Conservation (phyloP, 176 grass and related monocot genomes). For the Calamus simplicifolius region DNA sequence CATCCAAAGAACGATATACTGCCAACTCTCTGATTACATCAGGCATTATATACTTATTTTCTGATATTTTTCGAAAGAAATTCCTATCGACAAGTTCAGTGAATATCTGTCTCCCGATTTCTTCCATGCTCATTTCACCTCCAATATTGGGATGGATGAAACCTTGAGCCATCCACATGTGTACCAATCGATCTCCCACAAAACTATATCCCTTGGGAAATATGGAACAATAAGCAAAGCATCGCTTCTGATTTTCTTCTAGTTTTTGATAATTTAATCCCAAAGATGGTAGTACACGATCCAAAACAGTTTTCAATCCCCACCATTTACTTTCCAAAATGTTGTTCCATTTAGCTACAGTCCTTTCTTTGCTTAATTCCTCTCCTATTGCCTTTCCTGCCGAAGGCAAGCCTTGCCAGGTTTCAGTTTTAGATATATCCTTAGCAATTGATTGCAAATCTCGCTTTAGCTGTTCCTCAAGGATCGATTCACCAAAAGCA, state of each 20-base stretch:
- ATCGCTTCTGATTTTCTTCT: constrained; percentile 20
- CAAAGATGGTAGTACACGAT: constrained; percentile 23
- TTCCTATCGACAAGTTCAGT: constrained; percentile 9
- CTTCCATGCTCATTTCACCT: neutral
- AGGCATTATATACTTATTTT: constrained; percentile 18
- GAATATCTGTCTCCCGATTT: constrained; percentile 20
- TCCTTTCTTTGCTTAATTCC: constrained; percentile 6
- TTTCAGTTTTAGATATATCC: too few relatives aligned
- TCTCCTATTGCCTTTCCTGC: constrained; percentile 21
- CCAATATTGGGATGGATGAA: neutral
- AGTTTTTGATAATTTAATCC: constrained; percentile 22
- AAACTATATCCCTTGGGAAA: constrained; percentile 33
- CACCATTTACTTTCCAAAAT: constrained; percentile 37
- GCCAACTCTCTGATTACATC: constrained; percentile 28
- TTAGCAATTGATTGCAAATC: too few relatives aligned
- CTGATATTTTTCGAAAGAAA: constrained; percentile 19
- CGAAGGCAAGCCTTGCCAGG: neutral
- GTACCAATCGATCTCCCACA: constrained; percentile 26
- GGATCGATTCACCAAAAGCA: too few relatives aligned
- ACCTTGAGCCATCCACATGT: constrained; percentile 48
- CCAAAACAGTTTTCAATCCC: constrained; percentile 1
- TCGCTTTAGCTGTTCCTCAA: too few relatives aligned
- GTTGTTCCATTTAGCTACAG: constrained; percentile 15
- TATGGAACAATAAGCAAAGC: constrained; percentile 33
- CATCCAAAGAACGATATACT: constrained; percentile 16